A percentile compares a stretch with the other conserved stretches of the same genome.
phyloP scores from a whole-genome alignment of 768 basidiomycete genomes.

The Boletales sp. region DNA sequence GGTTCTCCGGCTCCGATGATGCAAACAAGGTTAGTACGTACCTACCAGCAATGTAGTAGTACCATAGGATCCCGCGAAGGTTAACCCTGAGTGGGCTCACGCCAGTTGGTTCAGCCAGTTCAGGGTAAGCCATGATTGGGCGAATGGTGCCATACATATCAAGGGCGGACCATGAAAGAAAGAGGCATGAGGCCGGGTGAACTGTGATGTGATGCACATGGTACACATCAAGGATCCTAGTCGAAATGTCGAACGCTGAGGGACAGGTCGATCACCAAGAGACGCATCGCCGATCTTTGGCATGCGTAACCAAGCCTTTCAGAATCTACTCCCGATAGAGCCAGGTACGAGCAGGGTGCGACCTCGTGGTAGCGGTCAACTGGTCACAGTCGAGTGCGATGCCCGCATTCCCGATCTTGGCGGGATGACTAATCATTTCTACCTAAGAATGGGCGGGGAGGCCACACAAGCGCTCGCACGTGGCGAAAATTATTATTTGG shows the following conservation, averaged over 20 bases:
- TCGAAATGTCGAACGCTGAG: too few species aligned
- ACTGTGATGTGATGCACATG: too few species aligned
- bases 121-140: too few species aligned
- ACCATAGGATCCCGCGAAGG: conserved; percentile 20
- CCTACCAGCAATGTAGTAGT: too few species aligned
- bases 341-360: conserved; percentile 9
- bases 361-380: conserved; percentile 22
- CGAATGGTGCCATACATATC: too few species aligned
- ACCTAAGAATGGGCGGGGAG: conserved; percentile 1
- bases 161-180: not conserved
- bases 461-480: conserved; percentile 6
- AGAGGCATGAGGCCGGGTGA: not conserved
- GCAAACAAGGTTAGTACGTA: not conserved
- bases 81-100: conserved; percentile 10
- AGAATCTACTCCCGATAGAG: conserved; percentile 12
- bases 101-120: too few species aligned
- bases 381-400: conserved; percentile 16
- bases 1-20: conserved; percentile 19
- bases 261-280: too few species aligned
- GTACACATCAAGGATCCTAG: too few species aligned
- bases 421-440: conserved; percentile 1
- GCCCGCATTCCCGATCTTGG: conserved; percentile 15
- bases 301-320: not conserved
- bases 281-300: conserved; percentile 5
- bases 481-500: not conserved